phyloP scores from a whole-genome alignment of 129 eudicot species.

The Sambucus nigra region DNA sequence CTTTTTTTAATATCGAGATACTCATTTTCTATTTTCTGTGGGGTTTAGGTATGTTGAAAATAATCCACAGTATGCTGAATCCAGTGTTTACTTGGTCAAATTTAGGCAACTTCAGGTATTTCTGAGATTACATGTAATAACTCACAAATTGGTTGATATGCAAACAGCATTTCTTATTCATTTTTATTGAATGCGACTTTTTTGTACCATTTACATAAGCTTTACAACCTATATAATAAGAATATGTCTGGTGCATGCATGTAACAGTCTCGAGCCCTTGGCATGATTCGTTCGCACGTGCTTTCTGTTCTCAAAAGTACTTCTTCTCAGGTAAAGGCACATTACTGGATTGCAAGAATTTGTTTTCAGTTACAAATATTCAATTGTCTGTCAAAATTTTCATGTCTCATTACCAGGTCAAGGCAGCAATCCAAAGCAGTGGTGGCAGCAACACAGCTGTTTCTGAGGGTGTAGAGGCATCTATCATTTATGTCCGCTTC shows the following conservation, averaged over 20 bases:
- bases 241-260: neutral
- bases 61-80: constrained; percentile 99
- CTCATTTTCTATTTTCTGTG: constrained; percentile 2
- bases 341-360: constrained; percentile 5
- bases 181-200: neutral
- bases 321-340: constrained; percentile 70
- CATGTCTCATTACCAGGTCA: constrained; percentile 41
- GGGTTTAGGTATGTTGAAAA: constrained; percentile 74
- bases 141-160: neutral
- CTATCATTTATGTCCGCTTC: constrained; percentile 87
- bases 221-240: neutral
- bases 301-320: constrained; percentile 78
- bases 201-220: neutral
- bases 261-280: constrained; percentile 81
- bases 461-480: constrained; percentile 94
- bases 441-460: constrained; percentile 57
- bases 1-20: constrained; percentile 9
- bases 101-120: constrained; percentile 96
- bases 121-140: constrained; percentile 1
- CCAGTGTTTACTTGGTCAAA: constrained; percentile 86
- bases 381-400: constrained; percentile 6
- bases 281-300: constrained; percentile 82
- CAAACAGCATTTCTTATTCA: neutral
- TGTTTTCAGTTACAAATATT: constrained; percentile 1
- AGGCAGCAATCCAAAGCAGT: constrained; percentile 60